Evolutionary conservation across 2,329 filamentous ascomycete genomes (phyloP).

Genomic region (Colletotrichum brevisporum): DNA sequence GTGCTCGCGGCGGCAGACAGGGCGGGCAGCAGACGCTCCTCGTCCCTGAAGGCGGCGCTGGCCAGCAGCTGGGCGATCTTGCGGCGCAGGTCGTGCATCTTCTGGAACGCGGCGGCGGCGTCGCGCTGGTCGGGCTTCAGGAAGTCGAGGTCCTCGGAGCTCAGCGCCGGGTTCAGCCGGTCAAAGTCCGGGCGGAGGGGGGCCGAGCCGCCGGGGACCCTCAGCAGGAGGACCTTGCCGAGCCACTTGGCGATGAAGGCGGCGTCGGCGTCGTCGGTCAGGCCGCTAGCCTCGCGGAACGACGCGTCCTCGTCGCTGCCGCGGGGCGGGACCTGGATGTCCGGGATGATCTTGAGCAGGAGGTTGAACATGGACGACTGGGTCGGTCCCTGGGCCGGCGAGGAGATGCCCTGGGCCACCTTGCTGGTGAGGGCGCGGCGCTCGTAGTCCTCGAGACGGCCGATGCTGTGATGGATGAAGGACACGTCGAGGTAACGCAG

Average conservation of each 20-base stretch:
- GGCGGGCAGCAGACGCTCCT: slow-evolving; percentile 86
- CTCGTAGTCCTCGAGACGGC: slow-evolving; percentile 67
- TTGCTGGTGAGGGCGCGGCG: slow-evolving; percentile 81
- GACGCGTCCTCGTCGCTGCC: slow-evolving; percentile 83
- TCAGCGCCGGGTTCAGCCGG: slow-evolving; percentile 67
- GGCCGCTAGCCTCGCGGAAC: slow-evolving; percentile 75
- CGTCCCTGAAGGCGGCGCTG: slow-evolving; percentile 87
- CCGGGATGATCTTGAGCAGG: slow-evolving; percentile 81
- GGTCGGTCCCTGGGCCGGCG: slow-evolving; percentile 50
- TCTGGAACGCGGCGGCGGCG: slow-evolving; percentile 38
- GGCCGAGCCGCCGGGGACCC: slow-evolving; percentile 47
- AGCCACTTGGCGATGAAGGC: slow-evolving; percentile 82
- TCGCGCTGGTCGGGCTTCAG: slow-evolving; percentile 72
- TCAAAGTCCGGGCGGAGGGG: slow-evolving; percentile 41
- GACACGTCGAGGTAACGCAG: slow-evolving; percentile 90
- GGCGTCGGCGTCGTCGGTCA: slow-evolving; percentile 78
- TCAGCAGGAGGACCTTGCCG: slow-evolving; percentile 80
- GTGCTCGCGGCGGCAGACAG: slow-evolving; percentile 86
- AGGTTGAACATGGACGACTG: slow-evolving; percentile 82
- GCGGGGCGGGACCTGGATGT: slow-evolving; percentile 79
- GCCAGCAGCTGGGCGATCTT: slow-evolving; percentile 80
- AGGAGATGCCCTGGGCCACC: slow-evolving; percentile 76
- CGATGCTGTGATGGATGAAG: slow-evolving; percentile 87
- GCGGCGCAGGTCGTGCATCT: slow-evolving; percentile 65
- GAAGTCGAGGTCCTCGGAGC: slow-evolving; percentile 76